Evolutionary conservation across 805 yeast genomes (phyloP).

Genomic region (Candida patagonica): DNA sequence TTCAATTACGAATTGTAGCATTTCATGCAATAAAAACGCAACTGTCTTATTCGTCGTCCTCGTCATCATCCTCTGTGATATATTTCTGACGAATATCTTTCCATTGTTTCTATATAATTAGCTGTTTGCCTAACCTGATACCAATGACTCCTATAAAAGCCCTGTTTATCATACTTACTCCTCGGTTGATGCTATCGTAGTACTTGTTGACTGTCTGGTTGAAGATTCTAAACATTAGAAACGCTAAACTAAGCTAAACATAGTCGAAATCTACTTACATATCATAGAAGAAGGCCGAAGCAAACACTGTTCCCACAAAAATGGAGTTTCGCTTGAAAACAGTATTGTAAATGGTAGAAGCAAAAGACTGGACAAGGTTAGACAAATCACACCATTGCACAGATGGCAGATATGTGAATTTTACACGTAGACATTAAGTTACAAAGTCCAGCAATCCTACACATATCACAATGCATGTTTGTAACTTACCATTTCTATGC

Average conservation of each 20-base stretch:
- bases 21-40: no score
- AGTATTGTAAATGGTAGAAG: slow-evolving; percentile 50
- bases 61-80: slow-evolving; percentile 17
- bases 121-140: neutral
- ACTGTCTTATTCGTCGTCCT: slow-evolving; percentile 19
- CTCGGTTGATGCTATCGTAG: slow-evolving; percentile 31
- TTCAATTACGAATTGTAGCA: no score
- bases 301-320: slow-evolving; percentile 74
- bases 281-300: slow-evolving; percentile 72
- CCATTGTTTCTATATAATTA: slow-evolving; percentile 22
- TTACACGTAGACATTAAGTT: no score
- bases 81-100: slow-evolving; percentile 22
- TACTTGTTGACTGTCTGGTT: slow-evolving; percentile 27
- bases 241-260: no score
- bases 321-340: slow-evolving; percentile 85
- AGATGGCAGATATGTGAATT: no score
- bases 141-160: neutral
- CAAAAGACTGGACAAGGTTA: slow-evolving; percentile 26
- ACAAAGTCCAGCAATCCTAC: no score
- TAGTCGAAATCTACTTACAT: slow-evolving; percentile 19
- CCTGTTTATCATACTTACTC: slow-evolving; percentile 22
- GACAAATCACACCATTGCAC: no score
- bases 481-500: no score
- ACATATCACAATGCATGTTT: no score
- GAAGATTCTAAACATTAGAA: slow-evolving; percentile 21